These are phyloP conservation scores for Mytilinidion resinicola DNA, from an alignment of 495 filamentous ascomycete genomes.

Conservation along the genomic window DNA sequence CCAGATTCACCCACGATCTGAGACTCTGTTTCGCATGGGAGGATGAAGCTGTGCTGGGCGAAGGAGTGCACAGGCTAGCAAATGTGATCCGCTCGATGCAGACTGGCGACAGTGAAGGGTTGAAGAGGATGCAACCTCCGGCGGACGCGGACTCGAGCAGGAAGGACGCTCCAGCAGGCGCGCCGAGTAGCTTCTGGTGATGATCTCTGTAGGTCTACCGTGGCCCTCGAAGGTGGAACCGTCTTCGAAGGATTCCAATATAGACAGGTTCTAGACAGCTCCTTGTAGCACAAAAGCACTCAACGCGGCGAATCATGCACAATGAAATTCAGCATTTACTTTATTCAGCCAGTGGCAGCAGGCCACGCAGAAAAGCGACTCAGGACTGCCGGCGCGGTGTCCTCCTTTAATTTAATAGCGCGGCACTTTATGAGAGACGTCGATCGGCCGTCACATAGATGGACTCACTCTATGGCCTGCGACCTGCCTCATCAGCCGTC, in stretches of 20 bases:
- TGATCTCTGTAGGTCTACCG: not conserved
- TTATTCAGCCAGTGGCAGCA: too few relatives aligned
- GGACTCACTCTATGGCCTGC: not conserved
- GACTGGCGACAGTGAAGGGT: slow-evolving; percentile 5
- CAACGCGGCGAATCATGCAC: too few relatives aligned
- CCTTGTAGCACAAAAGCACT: too few relatives aligned
- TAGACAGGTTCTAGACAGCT: too few relatives aligned
- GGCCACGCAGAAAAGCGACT: too few relatives aligned
- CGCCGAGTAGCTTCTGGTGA: slow-evolving; percentile 22
- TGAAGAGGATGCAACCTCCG: slow-evolving; percentile 12
- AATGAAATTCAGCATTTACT: too few relatives aligned
- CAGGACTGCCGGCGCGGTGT: too few relatives aligned
- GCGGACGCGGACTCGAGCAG: slow-evolving; percentile 5
- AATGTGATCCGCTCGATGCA: slow-evolving; percentile 38
- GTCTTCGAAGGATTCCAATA: too few relatives aligned
- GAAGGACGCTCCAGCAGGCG: not conserved
- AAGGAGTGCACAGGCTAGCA: slow-evolving; percentile 61
- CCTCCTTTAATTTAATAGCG: not conserved
- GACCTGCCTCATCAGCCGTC: too few relatives aligned
- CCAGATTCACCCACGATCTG: slow-evolving; percentile 49
- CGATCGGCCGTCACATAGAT: not conserved
- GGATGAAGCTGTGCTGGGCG: slow-evolving; percentile 56
- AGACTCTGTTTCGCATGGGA: slow-evolving; percentile 74
- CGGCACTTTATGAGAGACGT: slow-evolving; percentile 1
- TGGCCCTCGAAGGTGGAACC: not conserved